Evolutionary conservation across 202 grass and related monocot genomes (phyloP), one percentile per base, ranked within the genome.

Genomic region (Panicum hallii): DNA sequence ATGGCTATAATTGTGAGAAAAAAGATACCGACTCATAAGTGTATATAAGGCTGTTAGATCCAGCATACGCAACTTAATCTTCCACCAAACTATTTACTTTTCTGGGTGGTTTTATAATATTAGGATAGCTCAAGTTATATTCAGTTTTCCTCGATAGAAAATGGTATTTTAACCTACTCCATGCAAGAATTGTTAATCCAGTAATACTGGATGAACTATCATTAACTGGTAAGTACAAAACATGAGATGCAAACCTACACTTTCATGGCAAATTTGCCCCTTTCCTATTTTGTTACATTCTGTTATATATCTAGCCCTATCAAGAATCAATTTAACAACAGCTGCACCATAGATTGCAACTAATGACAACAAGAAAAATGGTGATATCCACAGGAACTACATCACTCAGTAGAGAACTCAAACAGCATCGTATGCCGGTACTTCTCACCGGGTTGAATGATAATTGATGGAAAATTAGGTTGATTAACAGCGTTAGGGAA

Each of bases 401-500:
- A 60, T 88, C 70, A 90, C 19, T 84, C 56, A 3, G 71, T 88
- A n/a, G 79, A 90, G 45, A 94, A 92, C 28, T 92, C 87, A 71
- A 88, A 88, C 13, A 90, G 22, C 90, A 94, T 94, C 0, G 52
- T 94, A 75, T 94, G 90, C 44, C 48, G 78, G 52, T 92, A 86
- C 75, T 86, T 92, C 38, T 90, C 87, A 78, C 90, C 90, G 20
- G 93, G 85, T 23, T 79, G 85, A 86, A 94, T 77, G 1, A 84
- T 40, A 54, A 94, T 57, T 20, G 90, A 84, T 32, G 89, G 92
- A 63, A 94, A 94, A 74, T 83, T 90, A 28, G 82, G 87, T 14
- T 90, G 87, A 72, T 94, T 94, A 56, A 94, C 81, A 11, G 90
- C 90, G 77, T 94, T 92, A 19, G 93, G 90, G 17, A 92, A 94